These are phyloP conservation scores for Cubamyces lactineus DNA, from an alignment of 768 basidiomycete species.

Conservation along the genomic window DNA sequence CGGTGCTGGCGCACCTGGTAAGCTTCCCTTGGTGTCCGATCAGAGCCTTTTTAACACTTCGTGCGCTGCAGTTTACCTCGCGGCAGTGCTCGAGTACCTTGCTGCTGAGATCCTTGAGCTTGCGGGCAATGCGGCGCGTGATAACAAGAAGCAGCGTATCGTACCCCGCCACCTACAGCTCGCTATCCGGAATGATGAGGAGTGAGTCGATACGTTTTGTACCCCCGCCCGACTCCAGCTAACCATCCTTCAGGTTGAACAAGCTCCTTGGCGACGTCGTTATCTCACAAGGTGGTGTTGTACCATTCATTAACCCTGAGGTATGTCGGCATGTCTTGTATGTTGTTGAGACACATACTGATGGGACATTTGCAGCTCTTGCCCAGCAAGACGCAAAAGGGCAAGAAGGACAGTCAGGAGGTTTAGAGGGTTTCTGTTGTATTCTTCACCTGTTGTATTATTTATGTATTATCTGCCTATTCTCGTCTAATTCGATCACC, in stretches of 20 bases:
- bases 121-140: slow-evolving; percentile 87
- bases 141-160: slow-evolving; percentile 95
- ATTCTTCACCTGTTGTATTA: slow-evolving; percentile 26
- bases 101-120: slow-evolving; percentile 94
- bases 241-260: slow-evolving; percentile 51
- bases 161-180: slow-evolving; percentile 94
- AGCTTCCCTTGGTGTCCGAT: slow-evolving; percentile 18
- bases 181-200: slow-evolving; percentile 93
- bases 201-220: slow-evolving; percentile 46
- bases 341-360: neutral
- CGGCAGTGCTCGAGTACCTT: slow-evolving; percentile 90
- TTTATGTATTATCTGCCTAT: slow-evolving; percentile 27
- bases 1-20: slow-evolving; percentile 86
- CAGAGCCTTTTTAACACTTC: neutral
- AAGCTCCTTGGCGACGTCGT: slow-evolving; percentile 79
- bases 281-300: slow-evolving; percentile 95
- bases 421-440: slow-evolving; percentile 38
- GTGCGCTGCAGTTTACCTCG: slow-evolving; percentile 71
- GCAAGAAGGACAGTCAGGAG: slow-evolving; percentile 58
- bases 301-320: slow-evolving; percentile 77
- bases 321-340: slow-evolving; percentile 30
- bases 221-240: slow-evolving; percentile 2
- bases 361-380: slow-evolving; percentile 35
- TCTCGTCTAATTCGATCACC: slow-evolving; percentile 18
- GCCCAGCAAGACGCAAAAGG: slow-evolving; percentile 53